phyloP scores from a whole-genome alignment of 192 early-diverging fungal species.

The Mortierella alpina region DNA sequence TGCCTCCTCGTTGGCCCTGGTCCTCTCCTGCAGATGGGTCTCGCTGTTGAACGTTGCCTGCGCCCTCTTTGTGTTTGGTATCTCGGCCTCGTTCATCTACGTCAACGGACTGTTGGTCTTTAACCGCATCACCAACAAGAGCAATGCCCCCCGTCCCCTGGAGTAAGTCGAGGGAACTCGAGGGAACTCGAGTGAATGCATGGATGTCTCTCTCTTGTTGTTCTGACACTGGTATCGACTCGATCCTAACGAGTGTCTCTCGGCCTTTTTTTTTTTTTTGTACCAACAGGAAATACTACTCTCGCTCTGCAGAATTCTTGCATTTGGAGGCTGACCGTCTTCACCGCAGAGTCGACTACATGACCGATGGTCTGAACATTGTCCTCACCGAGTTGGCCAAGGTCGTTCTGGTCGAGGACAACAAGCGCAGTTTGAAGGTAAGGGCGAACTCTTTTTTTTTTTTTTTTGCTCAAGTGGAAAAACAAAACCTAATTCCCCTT shows the following conservation, averaged over 20 bases:
- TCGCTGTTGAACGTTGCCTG: conserved; percentile 49
- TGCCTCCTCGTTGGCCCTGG: conserved; percentile 26
- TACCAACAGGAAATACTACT: conserved; percentile 42
- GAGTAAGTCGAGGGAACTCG: conserved; percentile 18
- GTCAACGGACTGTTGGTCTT: conserved; percentile 49
- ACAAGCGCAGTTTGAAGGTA: conserved; percentile 43
- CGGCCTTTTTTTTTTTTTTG: not conserved
- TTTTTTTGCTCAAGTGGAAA: not conserved
- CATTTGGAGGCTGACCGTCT: conserved; percentile 40
- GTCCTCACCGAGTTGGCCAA: conserved; percentile 48
- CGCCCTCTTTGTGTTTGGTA: conserved; percentile 36
- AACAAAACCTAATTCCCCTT: not conserved
- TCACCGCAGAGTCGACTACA: conserved; percentile 45
- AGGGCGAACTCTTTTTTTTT: not conserved
- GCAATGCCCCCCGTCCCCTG: conserved; percentile 31
- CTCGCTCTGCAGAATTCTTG: conserved; percentile 45
- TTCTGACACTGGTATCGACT: not conserved
- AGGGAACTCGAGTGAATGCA: too few species aligned
- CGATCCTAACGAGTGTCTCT: too few species aligned
- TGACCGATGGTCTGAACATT: conserved; percentile 48
- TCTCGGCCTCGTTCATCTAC: conserved; percentile 46
- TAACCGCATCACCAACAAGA: conserved; percentile 48
- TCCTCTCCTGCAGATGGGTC: conserved; percentile 52
- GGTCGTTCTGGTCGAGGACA: conserved; percentile 44
- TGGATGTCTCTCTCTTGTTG: not conserved